Base-by-base conservation (phyloP, 306 rosid species). In the Carpinus fangiana region DNA sequence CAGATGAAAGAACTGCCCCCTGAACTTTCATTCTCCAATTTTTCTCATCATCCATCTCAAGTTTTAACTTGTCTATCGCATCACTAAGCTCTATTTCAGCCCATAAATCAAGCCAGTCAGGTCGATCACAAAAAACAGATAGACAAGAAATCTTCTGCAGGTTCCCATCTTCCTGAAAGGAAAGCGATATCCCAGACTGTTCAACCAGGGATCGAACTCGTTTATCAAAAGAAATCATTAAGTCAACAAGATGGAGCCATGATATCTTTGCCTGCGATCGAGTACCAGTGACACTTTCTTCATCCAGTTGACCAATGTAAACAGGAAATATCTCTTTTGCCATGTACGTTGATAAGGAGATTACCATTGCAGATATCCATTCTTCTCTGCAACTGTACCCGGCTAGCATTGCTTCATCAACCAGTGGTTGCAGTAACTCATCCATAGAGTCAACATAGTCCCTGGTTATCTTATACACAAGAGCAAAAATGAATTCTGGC, bases 301-400 rank as follows among this genome's bases (percentile, higher is more conserved):
- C 90, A 10, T 86, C 88, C 23, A 84, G 83, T 79, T 89, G 93
- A 76, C 51, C 84, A 82, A 84, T 81, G 67, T 82, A 87, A 60
- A 76, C 83, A 45, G 98, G 98, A 82, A 95, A 95, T 41, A 91
- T 83, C 86, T 90, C 98, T 80, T 91, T 95, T 10, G 92, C 98
- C 81, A 95, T 75, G 90, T 93, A 89, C 52, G 93, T 91, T 53
- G 92, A 84, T 87, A 95, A 88, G 71, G 98, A 89, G 70, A 95
- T 86, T 53, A 92, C 91, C 89, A 89, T 92, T 57, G 87, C 93
- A 7, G 97, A 90, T 81, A 94, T 88, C 98, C 97, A 94, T 88
- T 94, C 97, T 90, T 94, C 97, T 81, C 97, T 85, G 86, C 95
- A 90, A 87, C 97, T 90, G 85, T 92, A 94, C 62, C 98, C 97